Conservation (phyloP, 495 filamentous ascomycete species). For the Aspergillus saccharolyticus region DNA sequence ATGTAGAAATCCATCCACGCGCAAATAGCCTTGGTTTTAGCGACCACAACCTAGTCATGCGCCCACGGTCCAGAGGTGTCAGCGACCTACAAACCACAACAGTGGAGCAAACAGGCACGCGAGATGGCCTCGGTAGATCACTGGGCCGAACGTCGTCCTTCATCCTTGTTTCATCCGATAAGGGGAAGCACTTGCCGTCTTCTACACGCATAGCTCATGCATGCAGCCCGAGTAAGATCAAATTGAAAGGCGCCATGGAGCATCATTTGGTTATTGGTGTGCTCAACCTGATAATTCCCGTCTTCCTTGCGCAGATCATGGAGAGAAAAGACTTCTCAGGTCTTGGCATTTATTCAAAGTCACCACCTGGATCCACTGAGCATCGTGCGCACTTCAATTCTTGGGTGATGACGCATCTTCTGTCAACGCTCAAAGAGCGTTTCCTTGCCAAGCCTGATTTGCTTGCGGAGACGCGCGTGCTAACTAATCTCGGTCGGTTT, state of each 20-base stretch:
- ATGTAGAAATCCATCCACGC: constrained; percentile 74
- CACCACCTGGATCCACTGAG: constrained; percentile 86
- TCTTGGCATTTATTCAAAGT: constrained; percentile 80
- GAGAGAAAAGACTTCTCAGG: constrained; percentile 85
- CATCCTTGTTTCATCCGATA: constrained; percentile 73
- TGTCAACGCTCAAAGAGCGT: constrained; percentile 63
- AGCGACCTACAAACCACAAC: constrained; percentile 69
- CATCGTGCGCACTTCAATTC: constrained; percentile 94
- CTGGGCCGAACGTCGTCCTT: constrained; percentile 78
- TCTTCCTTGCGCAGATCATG: constrained; percentile 80
- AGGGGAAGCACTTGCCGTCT: constrained; percentile 47
- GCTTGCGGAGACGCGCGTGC: constrained; percentile 73
- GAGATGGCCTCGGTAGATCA: constrained; percentile 50
- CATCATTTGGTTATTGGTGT: constrained; percentile 70
- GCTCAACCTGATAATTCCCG: constrained; percentile 65
- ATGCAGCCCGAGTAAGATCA: constrained; percentile 31
- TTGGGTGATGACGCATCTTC: constrained; percentile 70
- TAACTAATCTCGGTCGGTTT: constrained; percentile 81
- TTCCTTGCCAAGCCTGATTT: constrained; percentile 65
- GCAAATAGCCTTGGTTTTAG: constrained; percentile 78
- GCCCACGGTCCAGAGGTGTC: constrained; percentile 57
- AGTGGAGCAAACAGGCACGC: constrained; percentile 47
- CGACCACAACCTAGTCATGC: constrained; percentile 75
- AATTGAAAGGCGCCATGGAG: constrained; percentile 46
- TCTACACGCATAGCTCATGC: constrained; percentile 58